Evolutionary conservation across 164 flowering plant species (phyloP).

Genomic region (Dillenia suffruticosa): DNA sequence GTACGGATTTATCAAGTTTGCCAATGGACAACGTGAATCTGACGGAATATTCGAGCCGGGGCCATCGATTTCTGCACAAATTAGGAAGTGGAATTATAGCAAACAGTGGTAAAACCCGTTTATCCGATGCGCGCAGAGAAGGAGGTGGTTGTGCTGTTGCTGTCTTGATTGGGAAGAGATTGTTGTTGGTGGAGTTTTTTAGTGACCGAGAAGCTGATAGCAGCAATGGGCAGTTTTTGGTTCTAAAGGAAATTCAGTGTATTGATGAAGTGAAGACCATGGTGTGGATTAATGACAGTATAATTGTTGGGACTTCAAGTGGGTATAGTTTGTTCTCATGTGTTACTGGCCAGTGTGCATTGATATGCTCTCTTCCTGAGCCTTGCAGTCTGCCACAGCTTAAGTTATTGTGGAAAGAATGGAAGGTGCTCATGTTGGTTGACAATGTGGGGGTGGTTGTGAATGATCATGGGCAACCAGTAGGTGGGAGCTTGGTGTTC

Average conservation of each 20-base stretch:
- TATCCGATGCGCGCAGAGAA: slow-evolving; percentile 18
- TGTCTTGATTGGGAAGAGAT: slow-evolving; percentile 44
- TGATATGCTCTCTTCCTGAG: slow-evolving; percentile 78
- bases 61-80: slow-evolving; percentile 38
- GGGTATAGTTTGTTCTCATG: slow-evolving; percentile 71
- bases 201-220: slow-evolving; percentile 17
- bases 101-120: slow-evolving; percentile 38
- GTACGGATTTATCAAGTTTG: slow-evolving; percentile 15
- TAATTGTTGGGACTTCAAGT: slow-evolving; percentile 57
- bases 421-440: slow-evolving; percentile 69
- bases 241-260: slow-evolving; percentile 68
- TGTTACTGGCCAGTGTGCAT: slow-evolving; percentile 47
- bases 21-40: slow-evolving; percentile 5
- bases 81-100: slow-evolving; percentile 46
- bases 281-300: slow-evolving; percentile 84
- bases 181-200: slow-evolving; percentile 55
- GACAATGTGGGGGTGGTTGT: slow-evolving; percentile 86
- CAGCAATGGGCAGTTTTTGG: slow-evolving; percentile 21
- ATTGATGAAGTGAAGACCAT: slow-evolving; percentile 53
- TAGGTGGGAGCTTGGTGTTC: slow-evolving; percentile 89
- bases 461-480: slow-evolving; percentile 71
- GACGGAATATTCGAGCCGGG: slow-evolving; percentile 17
- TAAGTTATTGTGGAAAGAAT: slow-evolving; percentile 51
- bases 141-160: slow-evolving; percentile 37
- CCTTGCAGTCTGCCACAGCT: slow-evolving; percentile 42